Conservation (phyloP, 1,284 basidiomycete genomes). For the Fomitiporia mediterranea region DNA sequence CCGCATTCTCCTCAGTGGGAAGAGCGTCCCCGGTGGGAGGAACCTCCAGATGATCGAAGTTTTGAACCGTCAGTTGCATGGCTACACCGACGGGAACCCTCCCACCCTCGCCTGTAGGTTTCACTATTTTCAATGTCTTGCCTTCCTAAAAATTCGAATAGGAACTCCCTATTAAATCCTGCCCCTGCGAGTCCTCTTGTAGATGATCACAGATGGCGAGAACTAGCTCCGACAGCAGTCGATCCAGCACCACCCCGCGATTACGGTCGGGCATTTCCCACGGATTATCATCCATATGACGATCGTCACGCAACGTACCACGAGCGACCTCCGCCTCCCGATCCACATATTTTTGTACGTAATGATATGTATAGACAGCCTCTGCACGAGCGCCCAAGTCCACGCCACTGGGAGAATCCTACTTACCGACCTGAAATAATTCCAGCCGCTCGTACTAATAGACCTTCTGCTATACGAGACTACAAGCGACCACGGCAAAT, state of each 20-base stretch:
- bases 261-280: not conserved
- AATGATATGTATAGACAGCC: not conserved
- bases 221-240: not conserved
- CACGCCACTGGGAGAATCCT: not conserved
- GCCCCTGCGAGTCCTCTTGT: not conserved
- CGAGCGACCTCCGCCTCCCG: conserved; percentile 1
- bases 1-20: conserved; percentile 15
- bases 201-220: conserved; percentile 8
- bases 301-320: conserved; percentile 4
- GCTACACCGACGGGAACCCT: conserved; percentile 50
- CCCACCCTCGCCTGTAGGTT: conserved; percentile 22
- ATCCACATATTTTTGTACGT: not conserved
- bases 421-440: conserved; percentile 10
- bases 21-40: conserved; percentile 42
- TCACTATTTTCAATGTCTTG: conserved; percentile 9
- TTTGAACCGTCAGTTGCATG: conserved; percentile 68
- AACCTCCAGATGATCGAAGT: conserved; percentile 4
- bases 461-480: conserved; percentile 11
- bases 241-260: conserved; percentile 3
- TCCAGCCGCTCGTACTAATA: conserved; percentile 1
- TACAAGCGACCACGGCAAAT: conserved; percentile 13
- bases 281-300: conserved; percentile 6
- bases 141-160: conserved; percentile 5
- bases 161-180: conserved; percentile 9
- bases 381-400: not conserved